Conservation (phyloP, 2,329 filamentous ascomycete species). For the Pestalotiopsis sp. region DNA sequence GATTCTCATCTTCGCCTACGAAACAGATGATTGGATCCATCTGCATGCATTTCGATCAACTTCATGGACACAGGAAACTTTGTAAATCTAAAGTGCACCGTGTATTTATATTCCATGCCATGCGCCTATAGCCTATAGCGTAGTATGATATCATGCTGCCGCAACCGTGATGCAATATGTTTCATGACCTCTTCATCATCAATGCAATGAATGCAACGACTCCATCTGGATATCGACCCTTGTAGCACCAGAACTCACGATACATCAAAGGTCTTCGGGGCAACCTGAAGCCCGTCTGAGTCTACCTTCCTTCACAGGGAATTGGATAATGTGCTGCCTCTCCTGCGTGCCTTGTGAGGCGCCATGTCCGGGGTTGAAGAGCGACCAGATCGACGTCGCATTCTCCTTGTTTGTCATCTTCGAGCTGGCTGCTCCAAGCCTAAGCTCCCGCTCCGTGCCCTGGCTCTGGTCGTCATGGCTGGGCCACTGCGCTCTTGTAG, state of each 20-base stretch:
- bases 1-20: too few relatives aligned
- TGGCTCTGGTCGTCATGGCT: conserved; percentile 22
- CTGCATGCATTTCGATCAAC: not conserved
- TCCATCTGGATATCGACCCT: not conserved
- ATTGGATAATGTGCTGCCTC: not conserved
- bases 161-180: conserved; percentile 1
- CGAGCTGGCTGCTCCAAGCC: conserved; percentile 26
- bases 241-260: not conserved
- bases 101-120: not conserved
- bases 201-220: not conserved
- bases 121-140: not conserved
- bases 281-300: not conserved
- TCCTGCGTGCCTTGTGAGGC: not conserved
- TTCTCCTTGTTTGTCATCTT: conserved; percentile 10
- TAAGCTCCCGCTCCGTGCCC: conserved; percentile 37
- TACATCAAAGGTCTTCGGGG: not conserved
- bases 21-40: too few relatives aligned
- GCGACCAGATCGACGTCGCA: not conserved
- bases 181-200: conserved; percentile 1
- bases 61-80: not conserved
- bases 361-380: not conserved
- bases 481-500: conserved; percentile 40
- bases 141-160: not conserved
- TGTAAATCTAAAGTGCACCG: not conserved
- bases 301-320: not conserved